Base-by-base conservation (phyloP, 257 asterid genomes). In the Phtheirospermum japonicum region DNA sequence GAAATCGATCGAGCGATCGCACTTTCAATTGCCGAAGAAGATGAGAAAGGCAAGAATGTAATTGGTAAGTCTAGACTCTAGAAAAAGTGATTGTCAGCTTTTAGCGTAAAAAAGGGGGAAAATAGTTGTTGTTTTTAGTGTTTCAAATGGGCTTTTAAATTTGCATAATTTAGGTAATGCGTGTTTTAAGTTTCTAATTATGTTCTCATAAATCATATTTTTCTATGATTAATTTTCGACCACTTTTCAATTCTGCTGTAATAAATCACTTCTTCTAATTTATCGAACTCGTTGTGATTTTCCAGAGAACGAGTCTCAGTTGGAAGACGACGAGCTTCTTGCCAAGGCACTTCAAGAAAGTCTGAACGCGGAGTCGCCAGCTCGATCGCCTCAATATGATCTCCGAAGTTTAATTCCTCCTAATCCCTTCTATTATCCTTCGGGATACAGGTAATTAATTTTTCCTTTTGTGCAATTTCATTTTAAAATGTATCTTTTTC, bases 1-100 rank as follows among this genome's bases (percentile, higher is more conserved):
- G 97, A 93, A 64, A 79, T 89, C 40, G 96, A 87, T 71, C 79
- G 77, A 61, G 99, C 99, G 19, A 82, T 93, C 63, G 96, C 97
- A 63, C 79, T 85, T 58, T 93, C 99, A 37, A 80, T 89, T 72
- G 88, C 88, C 52, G 96, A 74, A 70, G 88, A 83, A 68, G 85
- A 85, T 54, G 88, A 73, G 62, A 87, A 87, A 67, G 97, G 96
- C 67, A 89, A 89, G 73, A 77, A 71, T 18, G 32, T 50, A 73
- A 78, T 79, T 69, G 79, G 84, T 34, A 95, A 95, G 28, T 23
- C 1, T 23, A 3, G 28, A 23, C 28, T 23, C 28, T 23, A 23
- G 28, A 23, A 23, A 23, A 23, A 23, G 28, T 23, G 28, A 3
- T 23, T 23, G 28, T 23, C 28, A 23, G 28, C 28, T 23, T 23